These are phyloP conservation scores for Clarireedia homoeocarpa DNA, from an alignment of 2,329 filamentous ascomycete genomes.

Conservation along the genomic window DNA sequence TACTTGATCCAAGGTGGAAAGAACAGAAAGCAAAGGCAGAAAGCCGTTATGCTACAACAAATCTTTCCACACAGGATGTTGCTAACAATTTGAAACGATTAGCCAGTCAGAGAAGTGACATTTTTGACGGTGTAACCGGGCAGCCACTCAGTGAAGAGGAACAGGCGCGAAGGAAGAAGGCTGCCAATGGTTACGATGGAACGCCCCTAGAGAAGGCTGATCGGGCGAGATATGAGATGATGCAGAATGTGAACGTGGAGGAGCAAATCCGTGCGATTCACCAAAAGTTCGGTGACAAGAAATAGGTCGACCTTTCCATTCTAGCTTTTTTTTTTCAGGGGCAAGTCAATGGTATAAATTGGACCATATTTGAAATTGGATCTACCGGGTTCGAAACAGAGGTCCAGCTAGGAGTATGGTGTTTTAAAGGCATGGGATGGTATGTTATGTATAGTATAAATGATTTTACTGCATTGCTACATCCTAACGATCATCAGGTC, in stretches of 20 bases:
- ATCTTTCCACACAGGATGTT: slow-evolving; percentile 77
- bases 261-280: slow-evolving; percentile 72
- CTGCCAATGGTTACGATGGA: slow-evolving; percentile 59
- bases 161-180: slow-evolving; percentile 67
- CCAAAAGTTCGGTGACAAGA: slow-evolving; percentile 40
- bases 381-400: neutral
- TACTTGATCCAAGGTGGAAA: slow-evolving; percentile 91
- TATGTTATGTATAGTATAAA: slow-evolving; percentile 10
- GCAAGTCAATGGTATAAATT: neutral
- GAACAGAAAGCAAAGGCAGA: slow-evolving; percentile 89
- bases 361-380: neutral
- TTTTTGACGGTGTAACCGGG: slow-evolving; percentile 71
- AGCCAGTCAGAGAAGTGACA: slow-evolving; percentile 77
- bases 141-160: slow-evolving; percentile 64
- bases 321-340: neutral
- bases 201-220: slow-evolving; percentile 51
- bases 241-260: slow-evolving; percentile 69
- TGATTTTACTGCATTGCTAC: slow-evolving; percentile 3
- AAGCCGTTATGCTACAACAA: slow-evolving; percentile 75
- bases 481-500: neutral
- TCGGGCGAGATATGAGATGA: slow-evolving; percentile 42
- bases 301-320: slow-evolving; percentile 11
- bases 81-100: slow-evolving; percentile 94
- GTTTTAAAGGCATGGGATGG: neutral
- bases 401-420: neutral